These are phyloP conservation scores for Neurospora cerealis DNA, from an alignment of 495 filamentous ascomycete species.

Conservation along the genomic window DNA sequence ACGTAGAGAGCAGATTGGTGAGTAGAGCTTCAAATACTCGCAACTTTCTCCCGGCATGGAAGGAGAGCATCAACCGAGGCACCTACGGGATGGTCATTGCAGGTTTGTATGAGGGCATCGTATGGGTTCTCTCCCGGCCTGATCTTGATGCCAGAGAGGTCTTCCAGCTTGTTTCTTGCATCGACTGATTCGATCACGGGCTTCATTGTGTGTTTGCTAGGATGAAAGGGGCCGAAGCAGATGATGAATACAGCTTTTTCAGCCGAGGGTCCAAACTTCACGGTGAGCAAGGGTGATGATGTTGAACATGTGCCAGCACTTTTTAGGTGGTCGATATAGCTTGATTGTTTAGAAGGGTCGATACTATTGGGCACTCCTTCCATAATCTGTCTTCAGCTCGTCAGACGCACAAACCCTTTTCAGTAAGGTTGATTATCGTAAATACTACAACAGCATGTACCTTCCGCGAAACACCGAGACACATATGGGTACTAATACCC, in stretches of 20 bases:
- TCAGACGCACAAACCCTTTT: background rate
- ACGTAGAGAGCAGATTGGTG: background rate
- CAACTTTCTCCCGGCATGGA: background rate
- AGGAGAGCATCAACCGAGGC: constrained; percentile 2
- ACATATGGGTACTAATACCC: background rate
- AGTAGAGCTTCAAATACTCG: background rate
- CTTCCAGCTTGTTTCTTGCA: constrained; percentile 43
- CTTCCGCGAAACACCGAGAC: background rate
- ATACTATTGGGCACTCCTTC: background rate
- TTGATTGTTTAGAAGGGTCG: background rate
- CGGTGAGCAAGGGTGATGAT: background rate
- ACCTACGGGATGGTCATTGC: constrained; percentile 49
- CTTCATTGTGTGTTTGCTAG: constrained; percentile 18
- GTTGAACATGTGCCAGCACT: background rate
- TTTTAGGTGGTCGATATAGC: background rate
- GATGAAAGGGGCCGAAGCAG: background rate
- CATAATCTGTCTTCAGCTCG: background rate
- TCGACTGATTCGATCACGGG: constrained; percentile 30
- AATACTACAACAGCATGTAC: background rate
- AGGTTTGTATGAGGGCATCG: constrained; percentile 57
- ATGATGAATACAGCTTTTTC: background rate
- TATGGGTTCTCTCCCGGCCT: constrained; percentile 59
- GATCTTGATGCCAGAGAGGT: constrained; percentile 42
- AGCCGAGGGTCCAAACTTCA: background rate
- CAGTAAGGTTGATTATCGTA: background rate